Percentiles rank a stretch among this genome's conserved stretches.
Conservation (phyloP, 1,139 yeast species). For the Kodamaea anthophila region DNA sequence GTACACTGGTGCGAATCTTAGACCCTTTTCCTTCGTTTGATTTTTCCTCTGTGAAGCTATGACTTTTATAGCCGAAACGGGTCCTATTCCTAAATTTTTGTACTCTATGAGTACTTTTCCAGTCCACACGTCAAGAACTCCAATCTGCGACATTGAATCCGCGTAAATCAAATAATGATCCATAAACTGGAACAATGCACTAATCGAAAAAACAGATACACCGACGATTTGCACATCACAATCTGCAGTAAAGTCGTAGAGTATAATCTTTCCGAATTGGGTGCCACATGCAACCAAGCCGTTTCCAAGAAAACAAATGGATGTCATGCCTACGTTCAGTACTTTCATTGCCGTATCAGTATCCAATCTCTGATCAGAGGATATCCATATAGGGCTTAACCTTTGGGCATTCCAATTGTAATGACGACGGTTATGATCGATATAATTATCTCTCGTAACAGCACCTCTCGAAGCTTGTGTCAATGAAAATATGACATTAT, state of each 20-base stretch:
- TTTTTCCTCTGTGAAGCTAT: slow-evolving; percentile 6
- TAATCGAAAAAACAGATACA: slow-evolving; percentile 27
- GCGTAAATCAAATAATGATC: slow-evolving; percentile 19
- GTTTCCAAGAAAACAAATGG: slow-evolving; percentile 14
- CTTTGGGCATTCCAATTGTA: too few relatives aligned
- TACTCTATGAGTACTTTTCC: slow-evolving; percentile 16
- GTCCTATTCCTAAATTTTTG: slow-evolving; percentile 24
- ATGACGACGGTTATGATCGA: too few relatives aligned
- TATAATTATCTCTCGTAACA: too few relatives aligned
- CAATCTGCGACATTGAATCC: slow-evolving; percentile 30
- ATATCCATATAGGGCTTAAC: too few relatives aligned
- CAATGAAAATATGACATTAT: too few relatives aligned
- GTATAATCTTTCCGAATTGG: slow-evolving; percentile 27
- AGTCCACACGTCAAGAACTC: slow-evolving; percentile 20
- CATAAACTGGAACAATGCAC: slow-evolving; percentile 15
- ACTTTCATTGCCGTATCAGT: too few relatives aligned
- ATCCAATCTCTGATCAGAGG: too few relatives aligned
- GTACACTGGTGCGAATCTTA: slow-evolving; percentile 21
- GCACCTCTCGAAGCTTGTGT: too few relatives aligned
- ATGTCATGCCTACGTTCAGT: slow-evolving; percentile 7
- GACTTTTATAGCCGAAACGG: slow-evolving; percentile 16
- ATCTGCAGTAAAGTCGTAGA: slow-evolving; percentile 17
- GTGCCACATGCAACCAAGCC: slow-evolving; percentile 24
- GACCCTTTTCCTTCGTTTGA: background rate
- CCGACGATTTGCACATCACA: slow-evolving; percentile 13